phyloP scores from a whole-genome alignment of 1,139 yeast genomes.

The Magnusiomyces tetraspermus region DNA sequence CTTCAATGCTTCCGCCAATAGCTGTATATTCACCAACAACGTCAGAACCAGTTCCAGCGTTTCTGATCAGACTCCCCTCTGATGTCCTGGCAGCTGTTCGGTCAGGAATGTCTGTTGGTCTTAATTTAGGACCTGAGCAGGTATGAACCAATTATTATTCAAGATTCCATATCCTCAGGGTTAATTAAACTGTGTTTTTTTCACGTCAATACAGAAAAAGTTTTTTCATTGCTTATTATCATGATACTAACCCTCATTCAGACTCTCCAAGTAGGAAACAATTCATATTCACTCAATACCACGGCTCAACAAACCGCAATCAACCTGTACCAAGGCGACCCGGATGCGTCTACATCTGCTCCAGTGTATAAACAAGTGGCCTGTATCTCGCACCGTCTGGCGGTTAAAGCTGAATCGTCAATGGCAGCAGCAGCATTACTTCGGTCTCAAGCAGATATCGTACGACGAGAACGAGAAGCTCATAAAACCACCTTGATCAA shows the following conservation, averaged over 20 bases:
- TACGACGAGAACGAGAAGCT: slow-evolving; percentile 20
- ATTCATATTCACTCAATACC: slow-evolving; percentile 3
- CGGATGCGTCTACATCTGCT: slow-evolving; percentile 2
- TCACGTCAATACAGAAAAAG: background rate
- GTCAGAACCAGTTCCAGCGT: background rate
- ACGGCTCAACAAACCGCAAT: slow-evolving; percentile 5
- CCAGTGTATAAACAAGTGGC: slow-evolving; percentile 18
- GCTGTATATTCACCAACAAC: background rate
- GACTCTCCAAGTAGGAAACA: slow-evolving; percentile 13
- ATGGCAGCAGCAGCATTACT: slow-evolving; percentile 15
- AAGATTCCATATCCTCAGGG: background rate
- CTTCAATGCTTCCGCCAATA: background rate
- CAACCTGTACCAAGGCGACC: slow-evolving; percentile 8
- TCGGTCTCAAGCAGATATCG: slow-evolving; percentile 19
- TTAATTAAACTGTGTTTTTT: no score
- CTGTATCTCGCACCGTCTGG: slow-evolving; percentile 20
- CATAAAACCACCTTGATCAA: slow-evolving; percentile 18
- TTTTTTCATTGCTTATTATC: background rate
- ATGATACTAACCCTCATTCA: slow-evolving; percentile 5
- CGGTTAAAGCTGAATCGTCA: slow-evolving; percentile 15
- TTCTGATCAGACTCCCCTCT: background rate
- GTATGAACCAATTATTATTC: background rate
- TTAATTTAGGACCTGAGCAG: slow-evolving; percentile 6
- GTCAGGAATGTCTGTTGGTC: background rate
- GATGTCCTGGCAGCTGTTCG: background rate